Base-by-base conservation (phyloP, 495 filamentous ascomycete genomes). In the Xylaria intraflava region DNA sequence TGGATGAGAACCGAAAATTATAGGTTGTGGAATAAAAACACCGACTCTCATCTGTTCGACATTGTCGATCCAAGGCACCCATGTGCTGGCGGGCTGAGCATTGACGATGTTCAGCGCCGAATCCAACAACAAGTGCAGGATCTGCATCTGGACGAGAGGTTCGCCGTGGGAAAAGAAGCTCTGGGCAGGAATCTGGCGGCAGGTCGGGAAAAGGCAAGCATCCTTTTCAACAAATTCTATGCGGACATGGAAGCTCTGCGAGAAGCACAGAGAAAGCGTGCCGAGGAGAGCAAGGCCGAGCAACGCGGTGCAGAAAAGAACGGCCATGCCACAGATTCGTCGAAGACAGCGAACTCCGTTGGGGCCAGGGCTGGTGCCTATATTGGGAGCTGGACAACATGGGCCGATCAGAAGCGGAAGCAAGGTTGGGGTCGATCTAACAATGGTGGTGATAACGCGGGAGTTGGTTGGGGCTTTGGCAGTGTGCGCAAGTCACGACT, bases 41-140 rank as follows among this genome's bases (percentile, higher is more conserved):
- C 81, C 26, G 93, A 97, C 58, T 84, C 85, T 14, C 86, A 96
- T 59, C 73, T 97, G 4, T 98, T 95, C 62, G 92, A 95, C 56
- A 87, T 98, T 57, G 88, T 93, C 16, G 89, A 95, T 51, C 93
- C 93, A 5, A 83, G 81, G 42, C 93, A 98, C 69, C 92, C 95
- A 2, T 94, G 86, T 69, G 90, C 92, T 10, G 94, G 93, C n/a
- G 91, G 90, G 1, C 75, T 98, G 35, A 88, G 87, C 0, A 90
- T 98, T 58, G 93, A 98, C 36, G 93, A 98, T 66, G 84, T 98
- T 33, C 92, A 97, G 62, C 79, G 92, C 30, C 81, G 93, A 26
- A 77, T 98, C 23, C 83, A 90, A 16, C 89, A 94, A 69, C 91
- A 90, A 64, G 89, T 90, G 1, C 78, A 89, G 53, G 90, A 95